These are phyloP conservation scores for Piloderma croceum DNA, from an alignment of 768 basidiomycete species.

Conservation along the genomic window DNA sequence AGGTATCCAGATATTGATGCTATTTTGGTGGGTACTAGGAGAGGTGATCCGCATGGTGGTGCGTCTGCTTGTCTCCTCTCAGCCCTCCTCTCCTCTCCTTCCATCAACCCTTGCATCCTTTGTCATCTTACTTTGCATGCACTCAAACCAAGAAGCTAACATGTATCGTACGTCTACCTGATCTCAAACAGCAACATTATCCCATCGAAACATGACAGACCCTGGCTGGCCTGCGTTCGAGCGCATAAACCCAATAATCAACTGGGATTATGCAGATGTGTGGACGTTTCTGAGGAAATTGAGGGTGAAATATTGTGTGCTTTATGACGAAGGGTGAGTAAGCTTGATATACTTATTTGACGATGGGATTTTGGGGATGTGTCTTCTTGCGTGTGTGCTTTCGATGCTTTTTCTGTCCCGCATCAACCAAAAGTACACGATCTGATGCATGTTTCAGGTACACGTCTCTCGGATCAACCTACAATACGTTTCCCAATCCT, in stretches of 20 bases:
- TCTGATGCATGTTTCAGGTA: constrained; percentile 54
- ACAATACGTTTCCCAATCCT: constrained; percentile 92
- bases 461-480: constrained; percentile 93
- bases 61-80: constrained; percentile 22
- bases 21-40: constrained; percentile 84
- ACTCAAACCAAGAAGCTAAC: too few relatives aligned
- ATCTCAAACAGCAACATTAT: constrained; percentile 60
- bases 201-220: constrained; percentile 76
- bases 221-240: constrained; percentile 84
- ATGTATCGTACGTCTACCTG: too few relatives aligned
- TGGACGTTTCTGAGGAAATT: constrained; percentile 81
- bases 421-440: neutral
- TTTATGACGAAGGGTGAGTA: constrained; percentile 88
- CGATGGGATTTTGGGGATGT: too few relatives aligned
- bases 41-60: constrained; percentile 94
- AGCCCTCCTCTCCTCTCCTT: constrained; percentile 2
- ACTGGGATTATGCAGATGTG: constrained; percentile 88
- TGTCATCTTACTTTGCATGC: too few relatives aligned
- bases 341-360: too few relatives aligned
- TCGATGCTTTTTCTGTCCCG: neutral
- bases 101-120: too few relatives aligned
- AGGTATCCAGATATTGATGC: constrained; percentile 64
- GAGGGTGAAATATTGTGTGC: constrained; percentile 75
- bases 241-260: constrained; percentile 91
- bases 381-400: constrained; percentile 3